Evolutionary conservation across 495 filamentous ascomycete genomes (phyloP), one percentile per base, ranked within the genome.

Genomic region (Hypoxylon fuscum): DNA sequence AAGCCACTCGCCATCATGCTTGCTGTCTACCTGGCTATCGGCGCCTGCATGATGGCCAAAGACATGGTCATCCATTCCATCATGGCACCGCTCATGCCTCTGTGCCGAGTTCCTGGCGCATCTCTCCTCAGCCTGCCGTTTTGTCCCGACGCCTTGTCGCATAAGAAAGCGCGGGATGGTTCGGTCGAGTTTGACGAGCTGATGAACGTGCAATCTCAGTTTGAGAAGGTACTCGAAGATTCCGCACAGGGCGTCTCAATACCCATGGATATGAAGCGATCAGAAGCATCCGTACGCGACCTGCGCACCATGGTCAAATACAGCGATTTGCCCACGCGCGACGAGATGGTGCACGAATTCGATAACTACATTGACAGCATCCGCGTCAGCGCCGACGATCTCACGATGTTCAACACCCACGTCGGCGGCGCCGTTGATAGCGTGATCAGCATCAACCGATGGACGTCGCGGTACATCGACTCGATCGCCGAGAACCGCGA

Each of bases 241-340:
- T 80, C 80, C 12, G 77, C 82, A 2, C 75, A 82, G 15, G 78
- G 83, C n/a, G 81, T 81, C 1, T 81, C 81, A 5, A 74, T 90
- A 12, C 88, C 88, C 1, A 71, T 87, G 55, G 84, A 87, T 59
- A 89, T 91, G 83, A 90, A 89, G 72, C 77, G 85, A 22, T 84
- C 87, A 14, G 89, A 92, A 66, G 78, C 85, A 15, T 85, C 87
- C 3, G 87, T 93, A 20, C 87, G 90, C 56, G 89, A 91, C 55
- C 76, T 93, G 20, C 84, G 87, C 10, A 88, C 89, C 47, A 70
- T 88, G 40, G 87, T 91, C 35, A 72, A 74, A 27, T 71, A 72
- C 62, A 80, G 76, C 70, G 69, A 73, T 15, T 63, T 82, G 5
- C 66, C 72, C 29, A 51, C 62, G 21, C 82, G 84, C 35, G 83